These are phyloP conservation scores for Kazachstania sp. DNA, from an alignment of 1,139 yeast species.

Conservation along the genomic window DNA sequence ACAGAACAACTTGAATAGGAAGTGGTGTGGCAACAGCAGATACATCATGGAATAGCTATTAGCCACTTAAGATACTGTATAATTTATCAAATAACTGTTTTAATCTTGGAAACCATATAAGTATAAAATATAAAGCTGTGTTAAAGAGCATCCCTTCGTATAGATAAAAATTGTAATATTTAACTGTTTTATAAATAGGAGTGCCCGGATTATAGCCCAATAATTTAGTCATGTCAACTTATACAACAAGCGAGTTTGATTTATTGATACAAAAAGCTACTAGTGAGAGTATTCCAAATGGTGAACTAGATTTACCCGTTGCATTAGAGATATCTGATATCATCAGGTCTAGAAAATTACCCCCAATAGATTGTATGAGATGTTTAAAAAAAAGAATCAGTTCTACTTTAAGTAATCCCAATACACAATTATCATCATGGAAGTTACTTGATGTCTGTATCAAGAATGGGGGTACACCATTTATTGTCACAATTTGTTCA, in stretches of 20 bases:
- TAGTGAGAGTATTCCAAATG: constrained; percentile 82
- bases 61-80: no score
- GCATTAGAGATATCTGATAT: constrained; percentile 85
- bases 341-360: constrained; percentile 75
- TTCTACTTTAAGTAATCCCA: constrained; percentile 57
- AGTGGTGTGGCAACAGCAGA: no score
- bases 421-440: constrained; percentile 64
- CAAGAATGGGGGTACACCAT: constrained; percentile 87
- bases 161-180: neutral
- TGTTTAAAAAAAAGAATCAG: constrained; percentile 66
- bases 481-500: constrained; percentile 67
- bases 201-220: neutral
- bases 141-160: no score
- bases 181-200: neutral
- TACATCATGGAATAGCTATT: no score
- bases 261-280: constrained; percentile 69
- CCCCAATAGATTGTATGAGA: constrained; percentile 79
- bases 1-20: no score
- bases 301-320: constrained; percentile 64
- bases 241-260: constrained; percentile 46
- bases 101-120: no score
- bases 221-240: constrained; percentile 7
- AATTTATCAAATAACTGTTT: no score
- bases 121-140: no score
- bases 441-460: constrained; percentile 78